Evolutionary conservation across 805 yeast species (phyloP).

Genomic region (Jamesozyma gamospora): DNA sequence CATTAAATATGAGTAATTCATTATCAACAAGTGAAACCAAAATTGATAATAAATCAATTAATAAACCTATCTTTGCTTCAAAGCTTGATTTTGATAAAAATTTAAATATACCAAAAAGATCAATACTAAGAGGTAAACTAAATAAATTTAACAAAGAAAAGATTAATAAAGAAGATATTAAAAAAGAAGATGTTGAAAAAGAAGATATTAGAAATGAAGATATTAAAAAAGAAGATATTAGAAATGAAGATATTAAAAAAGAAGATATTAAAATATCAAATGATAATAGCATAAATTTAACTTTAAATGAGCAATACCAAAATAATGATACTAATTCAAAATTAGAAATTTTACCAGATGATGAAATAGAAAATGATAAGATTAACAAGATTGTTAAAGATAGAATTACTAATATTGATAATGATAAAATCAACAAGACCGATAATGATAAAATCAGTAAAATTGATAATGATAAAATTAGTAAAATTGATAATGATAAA

Average conservation of each 20-base stretch:
- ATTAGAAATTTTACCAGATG: no score
- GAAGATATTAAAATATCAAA: no score
- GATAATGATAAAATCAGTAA: background rate
- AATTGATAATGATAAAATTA: background rate
- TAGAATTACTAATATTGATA: background rate
- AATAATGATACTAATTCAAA: no score
- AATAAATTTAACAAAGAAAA: no score
- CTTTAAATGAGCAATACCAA: no score
- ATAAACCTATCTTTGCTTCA: constrained; percentile 16
- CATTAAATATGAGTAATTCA: constrained; percentile 54
- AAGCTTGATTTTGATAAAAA: constrained; percentile 19
- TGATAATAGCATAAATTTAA: no score
- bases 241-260: no score
- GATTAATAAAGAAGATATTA: no score
- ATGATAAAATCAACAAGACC: no score
- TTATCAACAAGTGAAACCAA: background rate
- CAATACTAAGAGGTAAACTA: constrained; percentile 36
- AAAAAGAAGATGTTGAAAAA: no score
- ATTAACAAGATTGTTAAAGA: background rate
- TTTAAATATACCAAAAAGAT: constrained; percentile 21
- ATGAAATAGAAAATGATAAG: background rate
- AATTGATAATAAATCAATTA: background rate
- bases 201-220: no score
- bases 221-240: no score
- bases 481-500: background rate